Evolutionary conservation across 768 basidiomycete species (phyloP), one percentile per base, ranked within the genome.

Genomic region (Austroboletus festivus): DNA sequence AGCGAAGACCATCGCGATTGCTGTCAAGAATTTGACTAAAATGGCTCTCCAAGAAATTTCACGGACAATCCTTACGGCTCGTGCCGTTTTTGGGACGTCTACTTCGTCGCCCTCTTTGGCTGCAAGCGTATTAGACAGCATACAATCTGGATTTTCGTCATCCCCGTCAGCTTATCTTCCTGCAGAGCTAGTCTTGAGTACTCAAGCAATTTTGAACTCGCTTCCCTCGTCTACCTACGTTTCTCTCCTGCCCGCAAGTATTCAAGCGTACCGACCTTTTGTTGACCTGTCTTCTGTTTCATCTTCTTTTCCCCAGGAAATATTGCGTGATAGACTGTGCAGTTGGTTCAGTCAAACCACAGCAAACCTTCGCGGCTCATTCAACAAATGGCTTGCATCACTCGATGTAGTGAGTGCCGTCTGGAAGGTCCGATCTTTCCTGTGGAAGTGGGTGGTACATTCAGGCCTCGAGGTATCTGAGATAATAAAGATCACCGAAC

Each of bases 171-270:
- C 39, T 40, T 57, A 57, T 3, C 65, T 82, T 38, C 78, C 82
- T 9, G 45, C 68, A 21, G 82, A 80, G 54, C 74, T 85, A 8
- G 73, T 72, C 37, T 68, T 93, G 34, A 83, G 82, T 5, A 89
- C 90, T 0, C 77, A 83, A 38, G 65, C 74, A 1, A 70, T 95
- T 22, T 74, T 97, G 18, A 71, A 76, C 21, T 75, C 76, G 9
- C 76, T 95, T 20, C 92, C 92, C 0, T 93, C 93, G 0, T 86
- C 91, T 0, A 81, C 86, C 21, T 88, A 93, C 54, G 82, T 93
- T 52, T 78, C 83, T 15, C 76, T 90, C 46, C 77, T 97, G 0
- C 91, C 93, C 0, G 60, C 73, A 1, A 77, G 73, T 50, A 77
- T 97, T 51, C 78, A 77, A 54, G 76, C 79, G 5, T 96, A 93